Evolutionary conservation across 1,284 basidiomycete species (phyloP), one percentile per base, ranked within the genome.

Genomic region (Ceratobasidium sp.): DNA sequence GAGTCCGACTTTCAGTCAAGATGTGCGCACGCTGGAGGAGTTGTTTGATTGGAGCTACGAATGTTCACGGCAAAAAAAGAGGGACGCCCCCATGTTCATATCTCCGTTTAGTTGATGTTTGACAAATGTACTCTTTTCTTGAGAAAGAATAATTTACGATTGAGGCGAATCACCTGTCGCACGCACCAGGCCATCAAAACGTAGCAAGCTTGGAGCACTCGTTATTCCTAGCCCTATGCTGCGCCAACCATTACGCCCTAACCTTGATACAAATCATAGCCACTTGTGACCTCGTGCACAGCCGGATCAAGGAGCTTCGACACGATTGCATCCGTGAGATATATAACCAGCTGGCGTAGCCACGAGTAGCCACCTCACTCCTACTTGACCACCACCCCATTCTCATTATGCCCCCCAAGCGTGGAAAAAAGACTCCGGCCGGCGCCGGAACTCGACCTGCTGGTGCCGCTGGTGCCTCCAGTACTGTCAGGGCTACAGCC

Each of bases 341-440:
- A 9, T 22, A 53, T 67, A 67, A 67, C 22, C 27, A 4, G 14
- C 15, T 19, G 48, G 45, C 31, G n/a, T 65, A 51, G 47, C 63
- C 63, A 48, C 63, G 19, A 29, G 8, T 62, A 62, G 65, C 65
- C 65, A 67, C 66, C 47, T 36, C 66, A 71, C 66, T 41, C n/a
- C 31, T 54, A 29, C 14, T 48, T 54, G 22, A 15, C 22, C 54
- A n/a, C 33, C 33, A 41, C 27, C 2, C 33, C 27, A 17, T 0
- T 27, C 24, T 15, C 8, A 67, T 6, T 54, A 67, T 67, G 65
- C 65, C 65, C 44, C 65, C 65, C 17, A 67, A 67, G 31, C 65
- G 65, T 67, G 65, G n/a, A 6, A 67, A 56, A 36, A 56, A 56
- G n/a, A 56, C 50, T 2, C 50, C 65, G 24, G 65, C 33, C 50